These are phyloP conservation scores for Nicotiana otophora DNA, from an alignment of 257 asterid genomes.

Conservation along the genomic window DNA sequence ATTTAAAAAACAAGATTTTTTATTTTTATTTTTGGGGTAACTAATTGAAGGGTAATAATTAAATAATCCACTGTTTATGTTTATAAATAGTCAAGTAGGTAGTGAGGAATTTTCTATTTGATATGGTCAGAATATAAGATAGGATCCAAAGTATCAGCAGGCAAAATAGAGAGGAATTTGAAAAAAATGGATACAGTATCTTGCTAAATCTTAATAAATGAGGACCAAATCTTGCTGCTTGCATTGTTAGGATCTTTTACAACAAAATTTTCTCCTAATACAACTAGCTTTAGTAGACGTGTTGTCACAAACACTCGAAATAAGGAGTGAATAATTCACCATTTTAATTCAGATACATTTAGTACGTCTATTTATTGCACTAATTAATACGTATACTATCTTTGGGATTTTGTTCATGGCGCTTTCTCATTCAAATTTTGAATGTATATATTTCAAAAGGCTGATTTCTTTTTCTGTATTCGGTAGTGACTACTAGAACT, in stretches of 20 bases:
- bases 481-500: neutral
- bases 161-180: constrained; percentile 8
- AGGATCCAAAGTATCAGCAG: neutral
- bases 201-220: neutral
- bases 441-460: neutral
- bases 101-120: neutral
- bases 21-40: neutral
- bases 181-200: neutral
- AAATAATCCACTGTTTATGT: neutral
- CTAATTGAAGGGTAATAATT: neutral
- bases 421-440: neutral
- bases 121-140: neutral
- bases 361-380: neutral
- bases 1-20: neutral
- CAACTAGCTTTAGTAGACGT: neutral
- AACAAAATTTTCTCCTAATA: neutral
- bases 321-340: neutral
- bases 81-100: neutral
- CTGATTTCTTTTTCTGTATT: neutral
- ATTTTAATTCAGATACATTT: neutral
- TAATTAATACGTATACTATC: neutral
- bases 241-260: neutral
- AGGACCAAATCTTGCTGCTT: neutral
- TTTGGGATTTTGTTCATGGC: neutral
- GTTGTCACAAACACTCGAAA: neutral